Conservation (phyloP, 371 early-diverging fungal genomes). For the Rhizomucor pusillus region DNA sequence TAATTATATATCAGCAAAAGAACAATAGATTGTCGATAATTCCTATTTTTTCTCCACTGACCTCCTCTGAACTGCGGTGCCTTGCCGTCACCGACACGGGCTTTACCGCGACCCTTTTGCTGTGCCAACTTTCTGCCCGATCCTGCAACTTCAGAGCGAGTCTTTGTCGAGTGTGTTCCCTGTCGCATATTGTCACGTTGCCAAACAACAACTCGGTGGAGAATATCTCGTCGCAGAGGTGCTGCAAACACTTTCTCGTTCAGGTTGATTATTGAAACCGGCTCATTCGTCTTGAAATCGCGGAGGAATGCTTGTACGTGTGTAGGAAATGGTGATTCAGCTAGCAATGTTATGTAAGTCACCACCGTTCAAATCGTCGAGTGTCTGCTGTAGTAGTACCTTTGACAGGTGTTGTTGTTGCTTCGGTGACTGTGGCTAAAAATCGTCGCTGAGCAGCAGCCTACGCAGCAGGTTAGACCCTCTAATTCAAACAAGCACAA, state of each 20-base stretch:
- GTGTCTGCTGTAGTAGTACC: no score
- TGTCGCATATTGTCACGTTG: constrained; percentile 79
- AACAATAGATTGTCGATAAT: constrained; percentile 1
- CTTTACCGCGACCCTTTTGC: constrained; percentile 93
- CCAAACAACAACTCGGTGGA: constrained; percentile 87
- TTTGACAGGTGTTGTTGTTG: no score
- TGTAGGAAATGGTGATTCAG: constrained; percentile 4
- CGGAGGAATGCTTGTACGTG: constrained; percentile 79
- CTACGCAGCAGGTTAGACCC: no score
- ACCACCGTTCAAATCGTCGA: no score
- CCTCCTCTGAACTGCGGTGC: constrained; percentile 92
- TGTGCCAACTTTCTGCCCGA: constrained; percentile 75
- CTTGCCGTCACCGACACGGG: constrained; percentile 82
- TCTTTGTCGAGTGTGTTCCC: constrained; percentile 84
- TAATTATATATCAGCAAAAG: not conserved
- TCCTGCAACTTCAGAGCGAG: constrained; percentile 83
- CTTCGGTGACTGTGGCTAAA: no score
- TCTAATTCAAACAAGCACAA: no score
- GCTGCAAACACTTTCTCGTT: constrained; percentile 76
- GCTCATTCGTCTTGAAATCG: constrained; percentile 75
- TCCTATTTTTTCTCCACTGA: constrained; percentile 20
- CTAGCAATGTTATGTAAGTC: not conserved
- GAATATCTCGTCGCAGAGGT: constrained; percentile 80
- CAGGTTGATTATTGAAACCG: constrained; percentile 73
- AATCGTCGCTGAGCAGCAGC: no score